These are phyloP conservation scores for Cutaneotrichosporon curvatum DNA, from an alignment of 1,284 basidiomycete genomes.

Conservation along the genomic window DNA sequence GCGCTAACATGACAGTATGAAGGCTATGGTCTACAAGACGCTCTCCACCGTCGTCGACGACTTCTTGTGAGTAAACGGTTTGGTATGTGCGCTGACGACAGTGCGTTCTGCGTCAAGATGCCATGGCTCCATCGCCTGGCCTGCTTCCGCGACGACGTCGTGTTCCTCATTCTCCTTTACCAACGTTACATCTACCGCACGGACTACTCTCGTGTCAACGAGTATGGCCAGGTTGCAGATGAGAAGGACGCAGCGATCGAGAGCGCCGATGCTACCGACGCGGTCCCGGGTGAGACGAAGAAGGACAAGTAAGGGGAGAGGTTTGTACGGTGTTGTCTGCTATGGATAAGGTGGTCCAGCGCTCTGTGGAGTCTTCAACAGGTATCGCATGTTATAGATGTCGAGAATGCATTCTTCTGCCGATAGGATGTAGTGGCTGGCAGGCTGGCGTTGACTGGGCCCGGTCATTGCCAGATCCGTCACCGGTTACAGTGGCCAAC, in stretches of 20 bases:
- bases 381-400: no score
- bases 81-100: not conserved
- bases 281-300: conserved; percentile 28
- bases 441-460: no score
- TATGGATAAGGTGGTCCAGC: no score
- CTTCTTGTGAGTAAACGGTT: conserved; percentile 58
- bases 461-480: no score
- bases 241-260: conserved; percentile 26
- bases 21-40: conserved; percentile 93
- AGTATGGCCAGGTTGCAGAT: conserved; percentile 75
- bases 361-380: no score
- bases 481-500: no score
- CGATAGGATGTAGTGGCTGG: no score
- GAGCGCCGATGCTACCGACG: conserved; percentile 1
- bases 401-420: no score
- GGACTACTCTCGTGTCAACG: conserved; percentile 88
- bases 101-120: conserved; percentile 73
- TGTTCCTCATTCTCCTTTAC: conserved; percentile 54
- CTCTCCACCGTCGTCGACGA: conserved; percentile 66
- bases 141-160: conserved; percentile 71
- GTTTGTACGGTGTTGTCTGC: no score
- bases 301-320: conserved; percentile 30
- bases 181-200: conserved; percentile 93
- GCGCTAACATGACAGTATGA: conserved; percentile 53
- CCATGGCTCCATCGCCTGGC: conserved; percentile 69